Conservation (phyloP, 2,329 filamentous ascomycete genomes). For the Penicillium sp. region DNA sequence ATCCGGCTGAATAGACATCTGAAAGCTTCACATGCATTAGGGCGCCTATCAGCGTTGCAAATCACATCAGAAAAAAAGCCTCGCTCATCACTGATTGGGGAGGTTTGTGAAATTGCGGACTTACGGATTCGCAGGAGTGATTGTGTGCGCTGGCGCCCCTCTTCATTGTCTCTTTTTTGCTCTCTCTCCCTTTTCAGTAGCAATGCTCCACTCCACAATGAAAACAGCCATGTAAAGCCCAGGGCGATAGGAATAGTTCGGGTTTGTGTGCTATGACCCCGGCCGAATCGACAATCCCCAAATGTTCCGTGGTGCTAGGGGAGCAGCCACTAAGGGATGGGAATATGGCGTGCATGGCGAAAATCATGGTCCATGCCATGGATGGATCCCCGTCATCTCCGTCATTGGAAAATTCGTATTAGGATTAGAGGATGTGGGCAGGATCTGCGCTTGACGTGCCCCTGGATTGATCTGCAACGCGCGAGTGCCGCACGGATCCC, state of each 20-base stretch:
- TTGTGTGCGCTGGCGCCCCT: background rate
- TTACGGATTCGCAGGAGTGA: background rate
- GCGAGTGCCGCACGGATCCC: slow-evolving; percentile 22
- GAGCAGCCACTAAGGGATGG: background rate
- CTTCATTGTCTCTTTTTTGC: background rate
- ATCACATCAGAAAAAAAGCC: slow-evolving; percentile 8
- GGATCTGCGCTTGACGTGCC: slow-evolving; percentile 22
- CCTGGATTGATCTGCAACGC: slow-evolving; percentile 24
- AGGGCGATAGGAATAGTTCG: background rate
- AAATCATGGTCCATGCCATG: slow-evolving; percentile 1
- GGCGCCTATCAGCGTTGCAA: slow-evolving; percentile 16
- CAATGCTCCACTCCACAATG: background rate
- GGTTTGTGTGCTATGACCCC: slow-evolving; percentile 7
- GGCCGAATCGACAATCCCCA: slow-evolving; percentile 9
- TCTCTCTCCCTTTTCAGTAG: background rate
- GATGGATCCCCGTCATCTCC: slow-evolving; percentile 18
- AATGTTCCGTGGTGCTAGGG: background rate
- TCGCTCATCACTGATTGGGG: background rate
- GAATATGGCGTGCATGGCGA: slow-evolving; percentile 16
- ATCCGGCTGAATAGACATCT: slow-evolving; percentile 1
- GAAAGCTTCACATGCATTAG: slow-evolving; percentile 19
- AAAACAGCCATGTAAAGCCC: background rate
- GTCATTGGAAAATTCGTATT: slow-evolving; percentile 1
- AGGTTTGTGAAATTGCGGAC: background rate
- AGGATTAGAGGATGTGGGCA: slow-evolving; percentile 1